These are phyloP conservation scores for Mycotypha africana DNA, from an alignment of 371 early-diverging fungal species.

Conservation along the genomic window DNA sequence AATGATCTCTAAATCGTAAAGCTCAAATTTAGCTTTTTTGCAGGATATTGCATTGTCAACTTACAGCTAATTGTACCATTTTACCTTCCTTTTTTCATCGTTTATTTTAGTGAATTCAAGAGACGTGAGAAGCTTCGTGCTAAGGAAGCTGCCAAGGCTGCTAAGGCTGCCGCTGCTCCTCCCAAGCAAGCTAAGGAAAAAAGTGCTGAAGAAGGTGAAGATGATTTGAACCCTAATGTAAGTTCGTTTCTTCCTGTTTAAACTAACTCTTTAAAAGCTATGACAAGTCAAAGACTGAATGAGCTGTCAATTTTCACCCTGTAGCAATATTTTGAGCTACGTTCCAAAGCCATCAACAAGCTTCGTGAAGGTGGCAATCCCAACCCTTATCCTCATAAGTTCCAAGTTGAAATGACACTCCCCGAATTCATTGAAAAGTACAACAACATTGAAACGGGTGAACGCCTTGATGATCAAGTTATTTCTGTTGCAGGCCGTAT, in stretches of 20 bases:
- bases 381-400: slow-evolving; percentile 97
- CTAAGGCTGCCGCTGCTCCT: slow-evolving; percentile 61
- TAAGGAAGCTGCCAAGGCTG: slow-evolving; percentile 77
- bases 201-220: slow-evolving; percentile 71
- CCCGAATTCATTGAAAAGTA: slow-evolving; percentile 87
- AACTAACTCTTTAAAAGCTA: background rate
- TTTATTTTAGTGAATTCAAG: slow-evolving; percentile 80
- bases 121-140: slow-evolving; percentile 85
- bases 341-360: slow-evolving; percentile 79
- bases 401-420: slow-evolving; percentile 83
- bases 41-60: background rate
- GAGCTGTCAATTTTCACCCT: background rate
- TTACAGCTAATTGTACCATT: background rate
- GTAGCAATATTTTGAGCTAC: slow-evolving; percentile 95
- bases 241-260: slow-evolving; percentile 11
- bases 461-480: slow-evolving; percentile 64
- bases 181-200: slow-evolving; percentile 53
- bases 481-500: slow-evolving; percentile 85
- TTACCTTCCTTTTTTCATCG: too few relatives aligned
- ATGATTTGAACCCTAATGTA: slow-evolving; percentile 82
- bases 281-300: background rate
- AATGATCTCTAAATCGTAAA: slow-evolving; percentile 91
- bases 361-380: slow-evolving; percentile 74
- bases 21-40: background rate
- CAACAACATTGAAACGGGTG: slow-evolving; percentile 63